Base-by-base conservation (phyloP, 2,329 filamentous ascomycete genomes). In the Fusarium sp. region DNA sequence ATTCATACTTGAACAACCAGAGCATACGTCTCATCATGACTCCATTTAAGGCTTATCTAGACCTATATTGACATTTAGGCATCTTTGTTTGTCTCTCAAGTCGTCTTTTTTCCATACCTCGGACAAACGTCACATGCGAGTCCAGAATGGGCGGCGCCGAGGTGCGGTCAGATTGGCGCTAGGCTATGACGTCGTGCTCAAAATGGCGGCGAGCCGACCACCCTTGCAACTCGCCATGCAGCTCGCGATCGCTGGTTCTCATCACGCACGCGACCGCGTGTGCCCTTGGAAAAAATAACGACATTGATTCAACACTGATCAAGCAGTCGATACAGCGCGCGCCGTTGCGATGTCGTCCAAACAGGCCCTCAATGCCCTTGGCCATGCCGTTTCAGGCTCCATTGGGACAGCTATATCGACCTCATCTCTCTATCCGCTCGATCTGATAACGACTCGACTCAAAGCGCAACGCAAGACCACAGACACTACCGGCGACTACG, bases 321-420 rank as follows among this genome's bases (percentile, higher is more conserved):
- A 43, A 39, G 32, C 16, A 25, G 30, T 11, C 45, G 34, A 11
- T 16, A 23, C 41, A 41, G 25, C 16, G 34, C 23, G 16, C 39
- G 18, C 16, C 56, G 11, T 54, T 66, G 37, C 62, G 62, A 82
- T 82, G 82, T 71, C 75, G 69, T 86, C 79, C 34, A 77, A 76
- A 39, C 78, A 80, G 52, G 81, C 79, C 27, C 88, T 97, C 6
- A 93, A 94, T 59, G 94, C 94, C 37, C 85, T 97, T 10, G 93
- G 94, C 52, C 95, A 97, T 85, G 95, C 94, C 64, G 83, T 94
- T 35, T 95, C 95, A 5, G 95, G 95, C 61, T 93, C 94, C 6
- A 85, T 92, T 0, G 95, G 94, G 39, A 93, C 94, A 1, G 93
- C 94, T 18, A 88, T 96, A 69, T 94, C 95, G 13, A 96, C 95